These are phyloP conservation scores for Sporothrix luriei DNA, from an alignment of 2,329 filamentous ascomycete species.

Conservation along the genomic window DNA sequence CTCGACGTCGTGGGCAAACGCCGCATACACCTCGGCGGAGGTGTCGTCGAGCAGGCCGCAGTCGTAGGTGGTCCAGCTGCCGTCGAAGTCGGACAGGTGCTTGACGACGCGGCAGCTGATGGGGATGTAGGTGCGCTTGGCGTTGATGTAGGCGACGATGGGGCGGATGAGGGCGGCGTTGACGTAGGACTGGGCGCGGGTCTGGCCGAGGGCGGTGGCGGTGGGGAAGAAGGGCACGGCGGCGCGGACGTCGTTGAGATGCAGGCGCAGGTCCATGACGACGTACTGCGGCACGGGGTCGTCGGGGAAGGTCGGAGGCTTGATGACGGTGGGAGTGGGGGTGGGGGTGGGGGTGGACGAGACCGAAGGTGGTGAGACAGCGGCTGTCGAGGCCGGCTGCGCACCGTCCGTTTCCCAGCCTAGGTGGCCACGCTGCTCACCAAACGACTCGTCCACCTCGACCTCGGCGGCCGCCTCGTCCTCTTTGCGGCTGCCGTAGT, in stretches of 20 bases:
- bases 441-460: constrained; percentile 9
- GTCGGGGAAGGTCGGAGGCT: not conserved
- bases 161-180: constrained; percentile 94
- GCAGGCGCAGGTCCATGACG: constrained; percentile 91
- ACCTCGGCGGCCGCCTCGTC: not conserved
- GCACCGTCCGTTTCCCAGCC: constrained; percentile 9
- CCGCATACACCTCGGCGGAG: constrained; percentile 89
- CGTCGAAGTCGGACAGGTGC: constrained; percentile 83
- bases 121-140: constrained; percentile 90
- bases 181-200: constrained; percentile 86
- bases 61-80: constrained; percentile 92
- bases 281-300: constrained; percentile 74
- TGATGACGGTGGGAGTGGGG: not conserved
- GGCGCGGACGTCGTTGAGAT: constrained; percentile 92
- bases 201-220: constrained; percentile 46
- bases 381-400: not conserved
- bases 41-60: constrained; percentile 92
- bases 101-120: constrained; percentile 95
- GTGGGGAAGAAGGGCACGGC: constrained; percentile 80
- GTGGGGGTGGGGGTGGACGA: not conserved
- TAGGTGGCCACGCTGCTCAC: constrained; percentile 7
- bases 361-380: too few relatives aligned
- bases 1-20: constrained; percentile 87
- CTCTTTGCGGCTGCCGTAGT: constrained; percentile 31
- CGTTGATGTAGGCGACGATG: constrained; percentile 98